These are phyloP conservation scores for Gyrodon lividus DNA, from an alignment of 768 basidiomycete genomes.

Conservation along the genomic window DNA sequence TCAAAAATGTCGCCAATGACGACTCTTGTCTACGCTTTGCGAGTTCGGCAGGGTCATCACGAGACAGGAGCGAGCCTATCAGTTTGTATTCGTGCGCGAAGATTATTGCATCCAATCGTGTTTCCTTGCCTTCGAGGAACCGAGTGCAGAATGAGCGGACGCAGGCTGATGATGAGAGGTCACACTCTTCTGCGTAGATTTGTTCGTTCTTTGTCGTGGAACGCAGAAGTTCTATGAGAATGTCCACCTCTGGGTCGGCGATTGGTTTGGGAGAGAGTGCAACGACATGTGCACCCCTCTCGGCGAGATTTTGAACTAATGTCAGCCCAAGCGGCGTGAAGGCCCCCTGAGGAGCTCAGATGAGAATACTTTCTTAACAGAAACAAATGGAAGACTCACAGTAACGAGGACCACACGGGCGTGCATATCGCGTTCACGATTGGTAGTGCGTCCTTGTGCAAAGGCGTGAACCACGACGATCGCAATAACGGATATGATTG, in stretches of 20 bases:
- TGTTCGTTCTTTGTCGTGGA: constrained; percentile 69
- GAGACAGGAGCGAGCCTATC: constrained; percentile 48
- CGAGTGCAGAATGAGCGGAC: constrained; percentile 67
- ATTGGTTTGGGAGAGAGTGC: constrained; percentile 65
- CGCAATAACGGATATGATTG: constrained; percentile 40
- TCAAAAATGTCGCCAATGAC: constrained; percentile 72
- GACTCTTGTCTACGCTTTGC: constrained; percentile 43
- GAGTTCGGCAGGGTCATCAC: constrained; percentile 29
- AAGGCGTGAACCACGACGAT: constrained; percentile 55
- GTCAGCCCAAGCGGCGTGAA: constrained; percentile 75
- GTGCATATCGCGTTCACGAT: constrained; percentile 73
- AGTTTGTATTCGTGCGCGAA: constrained; percentile 76
- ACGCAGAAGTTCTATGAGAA: constrained; percentile 66
- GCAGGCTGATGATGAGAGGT: constrained; percentile 62
- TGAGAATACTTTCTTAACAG: constrained; percentile 1
- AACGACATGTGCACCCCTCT: constrained; percentile 77
- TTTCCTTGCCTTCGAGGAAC: constrained; percentile 64
- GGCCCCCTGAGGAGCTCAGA: constrained; percentile 49
- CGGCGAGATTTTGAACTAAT: constrained; percentile 61
- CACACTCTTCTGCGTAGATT: constrained; percentile 79
- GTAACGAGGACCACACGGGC: constrained; percentile 70
- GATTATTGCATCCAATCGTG: constrained; percentile 74
- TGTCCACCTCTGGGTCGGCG: constrained; percentile 44
- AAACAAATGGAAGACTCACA: constrained; percentile 37
- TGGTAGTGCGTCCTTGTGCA: constrained; percentile 68